These are phyloP conservation scores for Apiospora marii DNA, from an alignment of 2,329 filamentous ascomycete species.

Conservation along the genomic window DNA sequence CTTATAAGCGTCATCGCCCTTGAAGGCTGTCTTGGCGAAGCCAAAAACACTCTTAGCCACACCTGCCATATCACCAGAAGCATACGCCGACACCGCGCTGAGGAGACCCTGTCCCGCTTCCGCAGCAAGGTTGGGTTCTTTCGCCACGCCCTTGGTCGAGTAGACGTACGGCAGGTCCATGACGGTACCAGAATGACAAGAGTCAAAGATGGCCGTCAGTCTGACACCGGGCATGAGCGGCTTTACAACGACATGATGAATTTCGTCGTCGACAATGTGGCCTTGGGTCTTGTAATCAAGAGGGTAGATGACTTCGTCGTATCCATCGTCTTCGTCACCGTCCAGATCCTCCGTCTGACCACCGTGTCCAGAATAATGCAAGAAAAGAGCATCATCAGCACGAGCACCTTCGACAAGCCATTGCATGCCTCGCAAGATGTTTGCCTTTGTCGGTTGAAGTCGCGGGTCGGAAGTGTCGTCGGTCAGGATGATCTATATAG, in stretches of 20 bases:
- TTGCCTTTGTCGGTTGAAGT: constrained; percentile 77
- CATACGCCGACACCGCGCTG: constrained; percentile 65
- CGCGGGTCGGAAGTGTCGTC: constrained; percentile 76
- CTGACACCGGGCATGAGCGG: constrained; percentile 64
- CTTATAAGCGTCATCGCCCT: constrained; percentile 82
- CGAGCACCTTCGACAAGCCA: constrained; percentile 77
- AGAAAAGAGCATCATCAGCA: constrained; percentile 79
- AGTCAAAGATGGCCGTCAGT: constrained; percentile 70
- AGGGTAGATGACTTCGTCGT: constrained; percentile 85
- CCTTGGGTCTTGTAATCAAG: constrained; percentile 82
- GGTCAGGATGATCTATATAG: constrained; percentile 68
- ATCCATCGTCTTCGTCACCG: constrained; percentile 82
- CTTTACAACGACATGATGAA: constrained; percentile 76
- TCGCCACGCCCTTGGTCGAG: constrained; percentile 72
- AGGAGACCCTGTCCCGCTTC: constrained; percentile 72
- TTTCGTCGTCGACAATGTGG: constrained; percentile 84
- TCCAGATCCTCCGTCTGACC: constrained; percentile 83
- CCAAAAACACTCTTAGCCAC: constrained; percentile 83
- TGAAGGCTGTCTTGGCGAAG: constrained; percentile 88
- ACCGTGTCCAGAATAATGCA: constrained; percentile 69
- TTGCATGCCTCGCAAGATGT: constrained; percentile 77
- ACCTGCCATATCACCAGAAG: constrained; percentile 78
- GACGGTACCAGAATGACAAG: constrained; percentile 72
- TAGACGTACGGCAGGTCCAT: constrained; percentile 74
- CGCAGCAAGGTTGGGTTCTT: constrained; percentile 73